Evolutionary conservation across 768 basidiomycete species (phyloP), one percentile per base, ranked within the genome.

Genomic region (Mycena polygramma): DNA sequence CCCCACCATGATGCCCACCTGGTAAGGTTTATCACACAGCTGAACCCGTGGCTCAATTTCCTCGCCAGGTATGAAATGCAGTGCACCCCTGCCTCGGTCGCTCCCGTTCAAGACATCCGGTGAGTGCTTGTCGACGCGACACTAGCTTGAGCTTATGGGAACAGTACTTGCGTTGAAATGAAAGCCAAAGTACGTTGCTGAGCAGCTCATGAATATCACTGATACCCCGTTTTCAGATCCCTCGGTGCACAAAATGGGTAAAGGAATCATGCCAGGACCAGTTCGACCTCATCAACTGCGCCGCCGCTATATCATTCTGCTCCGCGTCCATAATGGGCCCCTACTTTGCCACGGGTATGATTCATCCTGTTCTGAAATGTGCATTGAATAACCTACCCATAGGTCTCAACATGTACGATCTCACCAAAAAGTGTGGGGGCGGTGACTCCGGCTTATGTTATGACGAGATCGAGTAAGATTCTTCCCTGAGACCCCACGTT

Each of bases 281-380:
- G 14, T 81, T 81, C 68, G 87, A 89, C 69, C 68, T 73, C 10
- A 83, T 86, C 37, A 77, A 75, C 51, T 89, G 88, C 69, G 61
- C 57, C 1, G 82, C 83, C 11, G 86, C 87, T 1, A 58, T 73
- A 19, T 9, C 20, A 0, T 87, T 86, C 75, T 89, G 88, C 74
- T 22, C n/a, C 4, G 49, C 15, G 1, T 71, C 79, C 19, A 39
- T 37, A 10, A 57, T 84, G n/a, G 17, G 41, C 0, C 79, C 79
- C 0, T 83, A 79, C 37, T 3, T 55, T 8, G 54, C 54, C 20
- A 55, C 54, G 13, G 54, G 54, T 55, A n/a, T 2, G 10, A 10
- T 37, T 55, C 7, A 3, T 17, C 11, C 11, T 20, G 5, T 37
- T 13, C 13, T 8, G 22, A n/a, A n/a, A 10, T 14, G 11, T 30